Evolutionary conservation across 768 basidiomycete species (phyloP), one percentile per base, ranked within the genome.

Genomic region (Kockovaella imperatae): DNA sequence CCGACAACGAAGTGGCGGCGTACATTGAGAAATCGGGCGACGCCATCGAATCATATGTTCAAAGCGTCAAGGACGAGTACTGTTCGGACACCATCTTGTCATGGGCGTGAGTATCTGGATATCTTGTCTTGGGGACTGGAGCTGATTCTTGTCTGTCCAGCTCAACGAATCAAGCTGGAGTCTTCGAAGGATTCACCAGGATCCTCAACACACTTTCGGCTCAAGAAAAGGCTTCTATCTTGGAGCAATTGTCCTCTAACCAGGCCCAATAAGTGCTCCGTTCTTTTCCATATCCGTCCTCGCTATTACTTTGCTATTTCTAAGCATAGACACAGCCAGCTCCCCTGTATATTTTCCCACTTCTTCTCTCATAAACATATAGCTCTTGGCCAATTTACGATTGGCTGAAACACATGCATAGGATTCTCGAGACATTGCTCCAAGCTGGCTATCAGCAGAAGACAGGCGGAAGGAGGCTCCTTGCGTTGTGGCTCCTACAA

Each of bases 121-220:
- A 21, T 26, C 5, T 11, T 17, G 18, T 7, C 23, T 15, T 13
- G 34, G 39, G 20, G 7, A 34, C 5, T 31, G 31, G 13, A 4
- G 35, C 50, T 41, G 17, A 50, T 31, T 7, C 25, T 24, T 20
- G 3, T 28, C 20, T 23, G 4, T 28, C 11, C 30, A 60, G 57
- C 13, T 42, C 48, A 15, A 55, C 54, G 10, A 66, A 66, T 43
- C 64, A 62, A 41, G 56, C 60, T 6, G 64, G 64, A 42, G 61
- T 66, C 24, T 49, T 63, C 41, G 48, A 51, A 13, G 64, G 64
- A 2, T 60, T 66, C 54, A 62, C 57, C 54, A 35, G 52, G 34
- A 60, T 66, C 23, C 42, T 66, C 21, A 61, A 66, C 28, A 54
- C 53, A 4, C 51, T 66, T 17, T 45, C 57, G 25, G 49, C 60